phyloP scores from a whole-genome alignment of 129 eudicot genomes.

The Dittrichia graveolens region DNA sequence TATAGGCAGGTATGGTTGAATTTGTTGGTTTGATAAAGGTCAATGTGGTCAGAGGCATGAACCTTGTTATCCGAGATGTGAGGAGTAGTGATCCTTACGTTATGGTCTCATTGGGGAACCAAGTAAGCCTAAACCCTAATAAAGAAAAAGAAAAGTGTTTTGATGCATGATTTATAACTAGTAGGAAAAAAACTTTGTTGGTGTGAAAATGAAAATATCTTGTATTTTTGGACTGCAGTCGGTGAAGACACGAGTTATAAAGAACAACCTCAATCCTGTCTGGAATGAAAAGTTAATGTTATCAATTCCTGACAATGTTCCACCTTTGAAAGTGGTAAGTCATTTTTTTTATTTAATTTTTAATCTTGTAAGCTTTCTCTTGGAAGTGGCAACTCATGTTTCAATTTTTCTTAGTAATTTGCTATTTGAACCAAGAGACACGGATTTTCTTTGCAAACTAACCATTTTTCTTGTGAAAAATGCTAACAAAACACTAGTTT shows the following conservation, averaged over 20 bases:
- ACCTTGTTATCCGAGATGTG: constrained; percentile 83
- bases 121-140: constrained; percentile 44
- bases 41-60: constrained; percentile 81
- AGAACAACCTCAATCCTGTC: constrained; percentile 84
- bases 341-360: background rate
- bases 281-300: constrained; percentile 95
- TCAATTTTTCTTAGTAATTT: no score
- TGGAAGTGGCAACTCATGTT: no score
- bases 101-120: constrained; percentile 73
- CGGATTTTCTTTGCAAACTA: no score
- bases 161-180: background rate
- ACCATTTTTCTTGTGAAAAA: no score
- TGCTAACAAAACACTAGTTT: no score
- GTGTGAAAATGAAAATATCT: constrained; percentile 9
- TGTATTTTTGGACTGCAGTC: constrained; percentile 56
- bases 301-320: constrained; percentile 85
- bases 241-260: constrained; percentile 84
- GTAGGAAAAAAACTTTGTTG: background rate
- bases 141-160: background rate
- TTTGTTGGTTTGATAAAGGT: constrained; percentile 91
- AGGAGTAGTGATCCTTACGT: constrained; percentile 93
- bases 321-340: constrained; percentile 84
- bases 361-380: background rate
- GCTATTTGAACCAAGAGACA: no score
- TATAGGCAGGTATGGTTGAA: constrained; percentile 98